Percentiles rank a stretch among this genome's conserved stretches.
Evolutionary conservation across 73 alveolate genomes (phyloP).

Genomic region (Blepharisma japonicum): DNA sequence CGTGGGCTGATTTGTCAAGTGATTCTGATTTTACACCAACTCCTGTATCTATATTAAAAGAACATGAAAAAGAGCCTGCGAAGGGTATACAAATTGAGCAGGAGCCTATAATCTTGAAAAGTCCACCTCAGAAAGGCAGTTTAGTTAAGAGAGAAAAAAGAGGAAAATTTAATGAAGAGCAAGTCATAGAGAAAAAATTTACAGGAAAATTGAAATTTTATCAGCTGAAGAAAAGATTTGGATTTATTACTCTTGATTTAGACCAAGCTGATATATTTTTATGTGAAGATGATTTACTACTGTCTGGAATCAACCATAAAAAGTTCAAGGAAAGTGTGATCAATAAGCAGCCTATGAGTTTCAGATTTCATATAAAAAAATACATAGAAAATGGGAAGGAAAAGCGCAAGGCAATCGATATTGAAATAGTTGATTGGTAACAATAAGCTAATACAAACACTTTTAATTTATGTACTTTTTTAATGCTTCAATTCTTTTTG

Average conservation of each 20-base stretch:
- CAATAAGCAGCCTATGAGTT: not conserved
- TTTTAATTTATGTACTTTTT: no score
- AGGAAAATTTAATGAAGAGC: constrained; percentile 5
- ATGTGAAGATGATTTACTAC: constrained; percentile 26
- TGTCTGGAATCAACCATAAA: constrained; percentile 4
- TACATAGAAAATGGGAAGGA: not conserved
- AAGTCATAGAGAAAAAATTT: not conserved
- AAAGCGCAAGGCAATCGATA: not conserved
- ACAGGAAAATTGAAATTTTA: constrained; percentile 28
- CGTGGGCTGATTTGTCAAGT: not conserved
- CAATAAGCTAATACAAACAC: no score
- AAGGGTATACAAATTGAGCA: not conserved
- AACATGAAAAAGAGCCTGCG: not conserved
- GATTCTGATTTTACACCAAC: constrained; percentile 4
- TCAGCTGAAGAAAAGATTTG: constrained; percentile 28
- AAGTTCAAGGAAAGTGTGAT: constrained; percentile 28
- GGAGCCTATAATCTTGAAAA: not conserved
- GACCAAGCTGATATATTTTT: constrained; percentile 22
- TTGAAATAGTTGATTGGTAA: not conserved
- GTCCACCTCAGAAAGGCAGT: constrained; percentile 6
- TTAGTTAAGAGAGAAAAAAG: constrained; percentile 19
- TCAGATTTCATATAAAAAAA: not conserved
- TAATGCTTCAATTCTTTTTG: no score
- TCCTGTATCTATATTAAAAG: not conserved
- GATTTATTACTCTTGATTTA: constrained; percentile 25